Conservation (phyloP, 2,329 filamentous ascomycete genomes). For the Fusarium neocosmosporiellum region DNA sequence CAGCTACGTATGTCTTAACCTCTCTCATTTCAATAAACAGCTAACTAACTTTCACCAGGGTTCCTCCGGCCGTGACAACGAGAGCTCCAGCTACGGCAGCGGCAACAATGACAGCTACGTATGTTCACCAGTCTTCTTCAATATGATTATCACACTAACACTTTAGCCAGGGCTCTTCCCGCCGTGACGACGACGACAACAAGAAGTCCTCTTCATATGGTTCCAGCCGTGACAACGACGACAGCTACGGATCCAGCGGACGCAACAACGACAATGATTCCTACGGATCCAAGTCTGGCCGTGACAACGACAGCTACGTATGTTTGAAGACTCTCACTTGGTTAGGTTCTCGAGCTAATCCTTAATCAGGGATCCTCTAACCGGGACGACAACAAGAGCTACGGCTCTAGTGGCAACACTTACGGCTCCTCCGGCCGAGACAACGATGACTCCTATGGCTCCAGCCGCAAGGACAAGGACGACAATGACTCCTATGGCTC, state of each 20-base stretch:
- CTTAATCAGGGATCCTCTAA: conserved; percentile 13
- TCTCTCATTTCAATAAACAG: too few species aligned
- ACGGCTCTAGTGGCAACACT: not conserved
- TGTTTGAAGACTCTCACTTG: not conserved
- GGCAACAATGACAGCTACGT: conserved; percentile 4
- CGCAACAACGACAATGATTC: not conserved
- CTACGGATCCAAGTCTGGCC: conserved; percentile 10
- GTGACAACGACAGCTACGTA: conserved; percentile 14
- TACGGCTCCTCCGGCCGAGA: conserved; percentile 8
- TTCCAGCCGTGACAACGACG: not conserved
- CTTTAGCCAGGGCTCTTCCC: not conserved
- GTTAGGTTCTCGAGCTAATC: not conserved
- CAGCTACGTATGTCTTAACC: not conserved
- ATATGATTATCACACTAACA: too few species aligned
- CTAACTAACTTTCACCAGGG: not conserved
- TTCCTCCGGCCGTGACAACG: not conserved
- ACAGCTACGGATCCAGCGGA: not conserved
- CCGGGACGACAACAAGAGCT: conserved; percentile 12
- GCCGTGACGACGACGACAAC: conserved; percentile 14
- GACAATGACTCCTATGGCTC: not conserved
- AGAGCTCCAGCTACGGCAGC: not conserved
- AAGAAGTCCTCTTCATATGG: conserved; percentile 9
- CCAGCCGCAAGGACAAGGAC: not conserved
- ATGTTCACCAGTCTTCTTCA: not conserved
- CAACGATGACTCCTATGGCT: conserved; percentile 1